Conservation (phyloP, 75 land plant species). For the Picea sitchensis region DNA sequence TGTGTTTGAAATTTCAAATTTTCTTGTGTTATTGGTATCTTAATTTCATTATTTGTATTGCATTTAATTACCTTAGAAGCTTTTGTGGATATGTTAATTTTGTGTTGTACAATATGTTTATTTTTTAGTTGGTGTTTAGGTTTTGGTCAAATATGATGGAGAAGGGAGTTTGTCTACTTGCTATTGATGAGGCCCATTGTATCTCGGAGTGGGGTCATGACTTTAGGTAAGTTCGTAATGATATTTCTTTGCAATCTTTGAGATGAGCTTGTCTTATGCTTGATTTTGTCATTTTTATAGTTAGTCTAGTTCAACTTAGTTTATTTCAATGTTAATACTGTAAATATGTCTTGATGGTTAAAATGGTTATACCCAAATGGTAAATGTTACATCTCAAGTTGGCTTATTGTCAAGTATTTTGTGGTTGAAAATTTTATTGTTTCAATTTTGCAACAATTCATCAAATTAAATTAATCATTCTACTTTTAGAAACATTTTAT, state of each 20-base stretch:
- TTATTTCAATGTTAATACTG: background rate
- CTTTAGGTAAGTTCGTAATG: conserved; percentile 53
- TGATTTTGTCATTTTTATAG: background rate
- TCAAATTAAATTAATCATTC: background rate
- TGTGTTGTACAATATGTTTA: background rate
- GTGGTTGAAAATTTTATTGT: too few species aligned
- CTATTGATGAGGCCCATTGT: conserved; percentile 92
- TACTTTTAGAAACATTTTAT: background rate
- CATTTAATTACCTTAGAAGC: background rate
- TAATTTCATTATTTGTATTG: background rate
- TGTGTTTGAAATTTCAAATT: background rate
- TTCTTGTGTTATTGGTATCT: background rate
- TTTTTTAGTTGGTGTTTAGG: conserved; percentile 27
- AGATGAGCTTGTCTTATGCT: background rate
- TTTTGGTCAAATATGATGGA: conserved; percentile 60
- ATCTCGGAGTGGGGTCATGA: conserved; percentile 95
- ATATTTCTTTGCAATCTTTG: background rate
- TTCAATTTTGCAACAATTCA: background rate
- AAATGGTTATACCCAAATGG: background rate
- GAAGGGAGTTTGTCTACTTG: conserved; percentile 63
- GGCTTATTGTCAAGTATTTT: too few species aligned
- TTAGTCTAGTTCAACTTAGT: conserved; percentile 8
- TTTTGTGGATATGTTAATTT: background rate
- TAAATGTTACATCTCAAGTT: background rate
- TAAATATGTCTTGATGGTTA: background rate